A percentile compares a stretch with the other conserved stretches of the same genome.
Conservation (phyloP, 331 rosid species). For the Cydonia oblonga region DNA sequence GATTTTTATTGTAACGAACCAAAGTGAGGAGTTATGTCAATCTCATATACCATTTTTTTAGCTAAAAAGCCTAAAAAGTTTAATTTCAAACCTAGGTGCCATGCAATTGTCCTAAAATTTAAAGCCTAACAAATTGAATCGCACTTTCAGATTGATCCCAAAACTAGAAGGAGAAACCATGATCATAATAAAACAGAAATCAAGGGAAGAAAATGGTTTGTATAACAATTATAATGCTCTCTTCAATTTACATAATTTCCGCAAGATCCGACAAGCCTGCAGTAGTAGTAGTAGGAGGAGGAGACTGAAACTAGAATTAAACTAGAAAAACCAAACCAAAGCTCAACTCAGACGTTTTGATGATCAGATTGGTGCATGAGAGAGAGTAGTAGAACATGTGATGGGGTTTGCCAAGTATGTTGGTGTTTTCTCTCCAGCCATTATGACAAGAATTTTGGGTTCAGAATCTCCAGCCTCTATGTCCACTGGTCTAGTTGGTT, state of each 20-base stretch:
- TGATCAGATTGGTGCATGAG: background rate
- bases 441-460: slow-evolving; percentile 53
- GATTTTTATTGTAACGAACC: no score
- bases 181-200: background rate
- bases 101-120: background rate
- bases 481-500: slow-evolving; percentile 8
- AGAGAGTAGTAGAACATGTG: background rate
- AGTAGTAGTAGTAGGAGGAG: background rate
- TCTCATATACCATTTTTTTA: no score
- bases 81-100: background rate
- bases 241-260: background rate
- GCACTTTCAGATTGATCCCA: background rate
- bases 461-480: slow-evolving; percentile 10
- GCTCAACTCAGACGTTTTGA: background rate
- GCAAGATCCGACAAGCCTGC: background rate
- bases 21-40: no score
- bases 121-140: background rate
- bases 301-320: background rate
- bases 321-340: background rate
- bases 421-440: slow-evolving; percentile 74
- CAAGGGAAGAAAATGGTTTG: background rate
- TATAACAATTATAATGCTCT: background rate
- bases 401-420: slow-evolving; percentile 59
- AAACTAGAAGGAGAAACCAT: background rate
- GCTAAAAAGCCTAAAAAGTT: background rate